These are phyloP conservation scores for Paramyrothecium roridum DNA, from an alignment of 2,329 filamentous ascomycete species.

Conservation along the genomic window DNA sequence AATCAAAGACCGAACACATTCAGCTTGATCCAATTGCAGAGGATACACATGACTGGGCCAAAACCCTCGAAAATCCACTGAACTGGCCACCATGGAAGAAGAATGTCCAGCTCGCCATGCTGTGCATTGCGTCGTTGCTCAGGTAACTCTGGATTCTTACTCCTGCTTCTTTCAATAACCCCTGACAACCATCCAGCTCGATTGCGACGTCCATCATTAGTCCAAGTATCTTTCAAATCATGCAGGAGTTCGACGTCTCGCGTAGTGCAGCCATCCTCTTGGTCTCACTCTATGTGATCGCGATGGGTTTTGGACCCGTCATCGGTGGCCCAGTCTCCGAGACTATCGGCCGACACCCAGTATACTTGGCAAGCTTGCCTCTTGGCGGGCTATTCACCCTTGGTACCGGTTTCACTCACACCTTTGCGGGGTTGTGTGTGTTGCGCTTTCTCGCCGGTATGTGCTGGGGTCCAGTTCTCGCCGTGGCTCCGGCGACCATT, in stretches of 20 bases:
- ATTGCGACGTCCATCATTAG: background rate
- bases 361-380: conserved; percentile 66
- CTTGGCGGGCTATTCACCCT: conserved; percentile 65
- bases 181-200: background rate
- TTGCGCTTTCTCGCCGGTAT: conserved; percentile 68
- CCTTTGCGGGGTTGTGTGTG: conserved; percentile 66
- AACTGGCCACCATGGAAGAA: conserved; percentile 1
- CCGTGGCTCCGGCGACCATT: conserved; percentile 72
- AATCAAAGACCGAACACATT: too few species aligned
- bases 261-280: conserved; percentile 8
- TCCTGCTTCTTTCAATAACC: background rate
- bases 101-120: background rate
- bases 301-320: conserved; percentile 71
- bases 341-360: conserved; percentile 59
- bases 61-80: background rate
- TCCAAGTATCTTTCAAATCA: background rate
- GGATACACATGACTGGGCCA: too few species aligned
- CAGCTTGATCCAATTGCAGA: too few species aligned
- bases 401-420: conserved; percentile 58
- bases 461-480: conserved; percentile 69
- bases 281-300: conserved; percentile 68
- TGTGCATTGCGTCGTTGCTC: too few species aligned
- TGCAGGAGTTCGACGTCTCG: conserved; percentile 9
- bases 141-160: background rate
- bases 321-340: conserved; percentile 79